Evolutionary conservation across 352 stramenopile genomes (phyloP).

Genomic region (Pythium vanterpoolii): DNA sequence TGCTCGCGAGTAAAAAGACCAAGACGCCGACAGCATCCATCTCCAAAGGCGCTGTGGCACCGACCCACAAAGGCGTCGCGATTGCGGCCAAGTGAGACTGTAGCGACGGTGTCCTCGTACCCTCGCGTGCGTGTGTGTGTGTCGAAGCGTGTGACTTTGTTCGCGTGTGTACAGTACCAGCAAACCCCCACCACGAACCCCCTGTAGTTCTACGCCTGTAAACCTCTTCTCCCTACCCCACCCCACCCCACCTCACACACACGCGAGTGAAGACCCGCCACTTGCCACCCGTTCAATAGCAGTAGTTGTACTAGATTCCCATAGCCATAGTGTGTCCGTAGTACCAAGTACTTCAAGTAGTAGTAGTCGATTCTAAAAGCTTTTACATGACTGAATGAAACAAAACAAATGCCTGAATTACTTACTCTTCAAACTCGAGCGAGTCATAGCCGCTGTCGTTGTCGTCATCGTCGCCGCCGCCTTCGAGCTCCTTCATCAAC

Average conservation of each 20-base stretch:
- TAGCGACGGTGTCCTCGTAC: too few relatives aligned
- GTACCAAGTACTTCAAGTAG: background rate
- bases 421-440: slow-evolving; percentile 61
- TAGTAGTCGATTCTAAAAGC: too few relatives aligned
- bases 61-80: slow-evolving; percentile 1
- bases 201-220: slow-evolving; percentile 26
- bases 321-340: background rate
- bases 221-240: background rate
- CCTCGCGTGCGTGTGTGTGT: background rate
- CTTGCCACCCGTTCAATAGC: background rate
- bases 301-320: background rate
- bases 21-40: background rate
- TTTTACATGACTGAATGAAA: background rate
- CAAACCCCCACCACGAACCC: background rate
- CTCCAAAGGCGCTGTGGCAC: background rate
- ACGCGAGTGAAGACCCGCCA: too few relatives aligned
- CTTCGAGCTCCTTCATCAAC: slow-evolving; percentile 67
- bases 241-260: too few relatives aligned
- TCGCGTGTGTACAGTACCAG: slow-evolving; percentile 8
- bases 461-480: slow-evolving; percentile 39
- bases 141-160: background rate
- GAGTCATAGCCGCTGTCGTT: slow-evolving; percentile 72
- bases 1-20: slow-evolving; percentile 10
- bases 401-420: background rate
- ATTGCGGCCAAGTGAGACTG: slow-evolving; percentile 20